Conservation (phyloP, 1,284 basidiomycete genomes). For the Termitomyces sp. region DNA sequence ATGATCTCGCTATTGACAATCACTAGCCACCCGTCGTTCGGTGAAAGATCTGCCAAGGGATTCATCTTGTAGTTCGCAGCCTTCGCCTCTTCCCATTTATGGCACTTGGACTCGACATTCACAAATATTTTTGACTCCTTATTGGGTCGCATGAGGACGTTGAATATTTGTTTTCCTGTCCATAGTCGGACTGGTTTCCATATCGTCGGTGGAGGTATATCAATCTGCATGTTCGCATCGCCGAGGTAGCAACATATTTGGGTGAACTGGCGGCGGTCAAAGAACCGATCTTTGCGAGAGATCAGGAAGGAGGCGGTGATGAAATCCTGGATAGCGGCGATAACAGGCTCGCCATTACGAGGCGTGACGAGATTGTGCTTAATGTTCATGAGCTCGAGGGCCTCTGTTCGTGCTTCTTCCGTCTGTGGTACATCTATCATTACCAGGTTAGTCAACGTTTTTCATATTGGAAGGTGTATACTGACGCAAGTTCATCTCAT, state of each 20-base stretch:
- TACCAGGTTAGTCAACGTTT: neutral
- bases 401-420: conserved; percentile 97
- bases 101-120: conserved; percentile 96
- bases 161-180: conserved; percentile 99
- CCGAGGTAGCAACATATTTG: conserved; percentile 96
- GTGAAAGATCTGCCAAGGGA: conserved; percentile 80
- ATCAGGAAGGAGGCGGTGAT: conserved; percentile 97
- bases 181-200: conserved; percentile 91
- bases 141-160: conserved; percentile 95
- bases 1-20: conserved; percentile 98
- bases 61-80: conserved; percentile 58
- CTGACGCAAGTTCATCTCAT: conserved; percentile 99
- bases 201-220: conserved; percentile 93
- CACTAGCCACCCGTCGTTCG: conserved; percentile 98
- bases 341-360: conserved; percentile 96
- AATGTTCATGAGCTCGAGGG: conserved; percentile 95
- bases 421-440: conserved; percentile 92
- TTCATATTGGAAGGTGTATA: conserved; percentile 12
- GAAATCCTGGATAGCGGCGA: conserved; percentile 98
- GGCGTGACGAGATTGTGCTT: conserved; percentile 98
- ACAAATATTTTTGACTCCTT: conserved; percentile 79
- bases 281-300: conserved; percentile 90
- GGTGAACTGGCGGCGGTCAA: conserved; percentile 92
- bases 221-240: conserved; percentile 90
- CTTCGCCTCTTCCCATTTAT: conserved; percentile 86